These are phyloP conservation scores for Rhododendron kiyosumense DNA, from an alignment of 148 eudicot species.

Conservation along the genomic window DNA sequence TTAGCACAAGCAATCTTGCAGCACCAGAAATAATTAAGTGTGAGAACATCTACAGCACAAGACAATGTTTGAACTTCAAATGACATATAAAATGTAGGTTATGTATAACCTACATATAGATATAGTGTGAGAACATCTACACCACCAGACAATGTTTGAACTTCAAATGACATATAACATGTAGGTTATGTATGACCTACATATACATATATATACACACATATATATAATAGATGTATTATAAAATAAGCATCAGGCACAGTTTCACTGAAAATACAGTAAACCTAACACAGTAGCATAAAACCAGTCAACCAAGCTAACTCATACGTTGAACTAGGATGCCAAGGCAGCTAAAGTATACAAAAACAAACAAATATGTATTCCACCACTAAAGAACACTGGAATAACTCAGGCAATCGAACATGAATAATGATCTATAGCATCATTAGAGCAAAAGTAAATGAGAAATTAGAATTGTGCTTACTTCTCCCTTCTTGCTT, in stretches of 20 bases:
- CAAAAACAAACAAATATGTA: neutral
- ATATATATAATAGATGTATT: neutral
- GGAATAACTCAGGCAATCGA: neutral
- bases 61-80: neutral
- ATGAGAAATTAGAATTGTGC: slow-evolving; percentile 19
- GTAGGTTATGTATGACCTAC: neutral
- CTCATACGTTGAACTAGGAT: neutral
- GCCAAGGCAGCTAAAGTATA: neutral
- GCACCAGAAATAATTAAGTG: slow-evolving; percentile 23
- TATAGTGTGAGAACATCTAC: neutral
- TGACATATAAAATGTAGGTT: neutral
- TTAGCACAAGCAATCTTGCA: slow-evolving; percentile 95
- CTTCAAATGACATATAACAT: neutral
- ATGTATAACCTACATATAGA: neutral
- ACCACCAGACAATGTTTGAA: neutral
- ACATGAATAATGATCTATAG: neutral
- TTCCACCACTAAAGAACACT: neutral
- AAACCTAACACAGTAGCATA: neutral
- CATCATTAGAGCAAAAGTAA: neutral
- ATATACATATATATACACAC: neutral
- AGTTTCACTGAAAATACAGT: neutral
- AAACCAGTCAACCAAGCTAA: neutral
- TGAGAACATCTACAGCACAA: neutral
- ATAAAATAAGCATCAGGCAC: neutral
- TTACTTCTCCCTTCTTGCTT: slow-evolving; percentile 89